Base-by-base conservation (phyloP, 768 basidiomycete genomes). In the Chalciporus sphaerocephalus region DNA sequence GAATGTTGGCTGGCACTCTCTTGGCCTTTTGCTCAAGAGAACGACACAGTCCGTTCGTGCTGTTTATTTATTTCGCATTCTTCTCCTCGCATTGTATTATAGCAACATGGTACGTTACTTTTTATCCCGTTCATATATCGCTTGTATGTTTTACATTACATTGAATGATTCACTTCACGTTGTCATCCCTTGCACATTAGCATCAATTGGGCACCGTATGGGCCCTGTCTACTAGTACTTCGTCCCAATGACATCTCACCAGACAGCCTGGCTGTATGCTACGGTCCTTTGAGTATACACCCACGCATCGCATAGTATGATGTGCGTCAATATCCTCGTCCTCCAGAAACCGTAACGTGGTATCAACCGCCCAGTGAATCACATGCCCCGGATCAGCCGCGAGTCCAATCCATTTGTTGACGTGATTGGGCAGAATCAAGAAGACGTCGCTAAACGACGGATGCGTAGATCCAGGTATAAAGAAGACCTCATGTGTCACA, bases 371-470 rank as follows among this genome's bases (percentile, higher is more conserved):
- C 18, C 34, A 46, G 16, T 38, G 46, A 36, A 64, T 37, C 5
- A 61, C 40, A 23, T 45, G 37, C 42, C 56, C 44, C 11, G 58
- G 51, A 18, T 54, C 56, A 12, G 47, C 45, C 8, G 12, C 12
- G 6, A 64, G 48, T 18, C 64, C 61, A 22, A 61, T 46, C 50
- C 62, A 54, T 37, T 46, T 48, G 51, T 60, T 61, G 42, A 68
- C 50, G 33, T 48, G 49, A 30, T 55, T 46, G 7, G 68, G 65
- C 25, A 71, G 46, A 34, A 67, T 61, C 39, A 68, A 50, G 53
- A 60, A 67, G 41, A 65, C 56, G 44, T 70, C 69, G 37, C 62
- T 60, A 52, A 68, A 68, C 25, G 64, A 61, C 16, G 61, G 60
- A 53, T 67, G 64, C 7, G 56, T 67, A 18, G 62, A 53, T 17